Percentiles rank a stretch among this genome's conserved stretches.
phyloP scores from a whole-genome alignment of 1,284 basidiomycete species.

The Pyrrhoderma noxium region DNA sequence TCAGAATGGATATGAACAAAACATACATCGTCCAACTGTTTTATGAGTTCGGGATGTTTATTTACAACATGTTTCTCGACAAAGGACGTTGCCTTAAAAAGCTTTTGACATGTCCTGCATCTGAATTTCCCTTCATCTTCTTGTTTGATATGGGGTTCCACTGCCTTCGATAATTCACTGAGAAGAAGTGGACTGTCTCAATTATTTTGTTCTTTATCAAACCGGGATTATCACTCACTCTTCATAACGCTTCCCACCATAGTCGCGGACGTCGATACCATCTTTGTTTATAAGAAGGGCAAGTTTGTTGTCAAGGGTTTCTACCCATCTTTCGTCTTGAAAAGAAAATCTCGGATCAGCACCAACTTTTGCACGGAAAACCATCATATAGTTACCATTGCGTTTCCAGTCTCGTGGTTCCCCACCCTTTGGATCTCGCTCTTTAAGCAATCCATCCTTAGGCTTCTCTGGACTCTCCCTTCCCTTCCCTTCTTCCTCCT shows the following conservation, averaged over 20 bases:
- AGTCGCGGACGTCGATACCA: slow-evolving; percentile 75
- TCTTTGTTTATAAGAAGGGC: slow-evolving; percentile 70
- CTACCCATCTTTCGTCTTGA: slow-evolving; percentile 80
- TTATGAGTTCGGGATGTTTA: slow-evolving; percentile 80
- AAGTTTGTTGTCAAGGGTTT: slow-evolving; percentile 79
- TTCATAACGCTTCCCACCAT: slow-evolving; percentile 82
- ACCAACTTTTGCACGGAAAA: slow-evolving; percentile 17
- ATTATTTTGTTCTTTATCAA: slow-evolving; percentile 15
- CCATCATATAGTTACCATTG: slow-evolving; percentile 43
- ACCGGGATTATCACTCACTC: slow-evolving; percentile 51
- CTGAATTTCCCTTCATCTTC: slow-evolving; percentile 94
- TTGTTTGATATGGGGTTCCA: slow-evolving; percentile 78
- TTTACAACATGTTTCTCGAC: slow-evolving; percentile 92
- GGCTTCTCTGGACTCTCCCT: slow-evolving; percentile 35
- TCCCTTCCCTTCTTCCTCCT: slow-evolving; percentile 18
- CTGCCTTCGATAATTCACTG: slow-evolving; percentile 75
- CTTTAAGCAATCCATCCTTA: slow-evolving; percentile 34
- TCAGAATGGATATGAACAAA: slow-evolving; percentile 15
- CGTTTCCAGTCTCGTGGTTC: slow-evolving; percentile 59
- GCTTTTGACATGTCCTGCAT: slow-evolving; percentile 89
- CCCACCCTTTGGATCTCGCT: slow-evolving; percentile 29
- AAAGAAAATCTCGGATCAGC: slow-evolving; percentile 8
- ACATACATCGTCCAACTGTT: slow-evolving; percentile 66
- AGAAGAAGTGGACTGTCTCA: slow-evolving; percentile 10
- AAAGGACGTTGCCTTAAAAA: slow-evolving; percentile 93